Conservation (phyloP, 192 early-diverging fungal species). For the Coemansia guatemalensis region DNA sequence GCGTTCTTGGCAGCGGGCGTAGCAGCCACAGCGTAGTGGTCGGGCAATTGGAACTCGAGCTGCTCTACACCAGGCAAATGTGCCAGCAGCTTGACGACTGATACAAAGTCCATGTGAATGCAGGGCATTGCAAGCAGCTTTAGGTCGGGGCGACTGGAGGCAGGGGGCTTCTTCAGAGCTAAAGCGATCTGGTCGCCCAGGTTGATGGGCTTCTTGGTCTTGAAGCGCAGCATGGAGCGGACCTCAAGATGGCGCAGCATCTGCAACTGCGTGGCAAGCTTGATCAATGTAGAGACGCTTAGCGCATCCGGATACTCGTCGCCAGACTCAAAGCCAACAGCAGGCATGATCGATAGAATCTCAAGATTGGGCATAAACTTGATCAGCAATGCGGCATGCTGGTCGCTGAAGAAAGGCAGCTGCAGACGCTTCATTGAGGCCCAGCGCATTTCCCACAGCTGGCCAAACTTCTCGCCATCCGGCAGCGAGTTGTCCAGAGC, state of each 20-base stretch:
- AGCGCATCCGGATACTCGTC: constrained; percentile 49
- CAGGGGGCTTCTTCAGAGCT: constrained; percentile 34
- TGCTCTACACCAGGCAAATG: constrained; percentile 47
- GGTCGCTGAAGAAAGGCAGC: constrained; percentile 52
- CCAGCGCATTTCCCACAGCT: constrained; percentile 52
- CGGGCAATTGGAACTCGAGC: constrained; percentile 49
- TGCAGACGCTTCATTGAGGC: constrained; percentile 43
- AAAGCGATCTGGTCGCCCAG: constrained; percentile 35
- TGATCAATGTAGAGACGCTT: constrained; percentile 24
- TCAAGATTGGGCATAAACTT: constrained; percentile 53
- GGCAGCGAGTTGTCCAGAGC: constrained; percentile 51
- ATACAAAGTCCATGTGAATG: constrained; percentile 49
- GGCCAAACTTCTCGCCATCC: constrained; percentile 50
- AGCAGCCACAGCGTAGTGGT: constrained; percentile 25
- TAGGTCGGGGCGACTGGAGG: constrained; percentile 30
- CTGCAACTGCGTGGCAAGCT: constrained; percentile 42
- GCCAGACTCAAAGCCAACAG: constrained; percentile 45
- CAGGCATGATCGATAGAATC: constrained; percentile 45
- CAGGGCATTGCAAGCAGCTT: constrained; percentile 40
- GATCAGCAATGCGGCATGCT: constrained; percentile 39
- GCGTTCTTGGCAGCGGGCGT: constrained; percentile 2
- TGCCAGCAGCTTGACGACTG: constrained; percentile 31
- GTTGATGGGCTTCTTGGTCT: constrained; percentile 35
- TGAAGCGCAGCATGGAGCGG: constrained; percentile 44
- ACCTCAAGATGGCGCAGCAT: constrained; percentile 45